phyloP scores from a whole-genome alignment of 2,329 filamentous ascomycete genomes.

The Alternaria viburni region DNA sequence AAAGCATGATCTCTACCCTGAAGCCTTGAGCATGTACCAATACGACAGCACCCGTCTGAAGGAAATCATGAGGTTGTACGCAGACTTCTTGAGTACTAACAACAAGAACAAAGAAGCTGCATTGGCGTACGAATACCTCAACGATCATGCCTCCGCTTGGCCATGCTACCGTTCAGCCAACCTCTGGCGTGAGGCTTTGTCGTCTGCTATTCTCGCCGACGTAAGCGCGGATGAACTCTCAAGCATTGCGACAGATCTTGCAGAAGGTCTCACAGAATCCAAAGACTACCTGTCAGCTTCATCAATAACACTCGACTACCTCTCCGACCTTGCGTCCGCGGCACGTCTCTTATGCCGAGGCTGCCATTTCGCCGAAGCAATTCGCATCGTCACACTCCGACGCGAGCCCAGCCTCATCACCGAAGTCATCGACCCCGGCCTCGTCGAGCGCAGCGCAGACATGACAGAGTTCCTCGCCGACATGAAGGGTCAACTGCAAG shows the following conservation, averaged over 20 bases:
- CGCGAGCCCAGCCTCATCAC: conserved; percentile 67
- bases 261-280: conserved; percentile 78
- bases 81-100: conserved; percentile 73
- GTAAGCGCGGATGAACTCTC: conserved; percentile 65
- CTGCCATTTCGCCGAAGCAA: conserved; percentile 86
- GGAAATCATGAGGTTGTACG: conserved; percentile 78
- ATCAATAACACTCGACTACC: conserved; percentile 80
- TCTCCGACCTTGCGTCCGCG: conserved; percentile 72
- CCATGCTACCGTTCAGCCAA: conserved; percentile 84
- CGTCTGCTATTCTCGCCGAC: conserved; percentile 70
- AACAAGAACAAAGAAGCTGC: conserved; percentile 87
- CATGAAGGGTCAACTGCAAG: conserved; percentile 82
- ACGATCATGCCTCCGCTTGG: conserved; percentile 75
- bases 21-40: conserved; percentile 80
- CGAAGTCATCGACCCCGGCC: conserved; percentile 74
- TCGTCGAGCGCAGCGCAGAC: conserved; percentile 79
- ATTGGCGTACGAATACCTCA: conserved; percentile 86
- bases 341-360: conserved; percentile 84
- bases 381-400: conserved; percentile 73
- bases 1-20: conserved; percentile 79
- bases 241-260: conserved; percentile 75
- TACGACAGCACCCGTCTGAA: conserved; percentile 74
- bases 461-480: conserved; percentile 93
- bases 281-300: conserved; percentile 85
- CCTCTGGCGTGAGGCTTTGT: conserved; percentile 90